These are phyloP conservation scores for Colletotrichum sansevieriae DNA, from an alignment of 2,329 filamentous ascomycete species.

Conservation along the genomic window DNA sequence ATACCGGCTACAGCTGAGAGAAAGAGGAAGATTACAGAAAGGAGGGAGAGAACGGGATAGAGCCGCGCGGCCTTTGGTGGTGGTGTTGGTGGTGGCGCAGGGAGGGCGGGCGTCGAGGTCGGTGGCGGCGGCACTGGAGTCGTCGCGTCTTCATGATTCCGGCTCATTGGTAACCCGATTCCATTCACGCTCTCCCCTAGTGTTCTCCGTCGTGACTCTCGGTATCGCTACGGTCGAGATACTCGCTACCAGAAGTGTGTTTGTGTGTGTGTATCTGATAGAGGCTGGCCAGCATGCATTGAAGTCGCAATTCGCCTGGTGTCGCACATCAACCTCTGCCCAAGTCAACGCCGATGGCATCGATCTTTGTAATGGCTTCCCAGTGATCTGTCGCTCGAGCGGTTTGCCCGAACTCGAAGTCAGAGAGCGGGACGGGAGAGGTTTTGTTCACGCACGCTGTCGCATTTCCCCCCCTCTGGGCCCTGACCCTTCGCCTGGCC, in stretches of 20 bases:
- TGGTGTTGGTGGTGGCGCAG: not conserved
- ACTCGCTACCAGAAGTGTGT: not conserved
- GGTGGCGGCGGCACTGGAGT: constrained; percentile 32
- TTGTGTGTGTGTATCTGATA: not conserved
- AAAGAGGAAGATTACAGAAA: constrained; percentile 21
- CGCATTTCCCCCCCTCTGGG: not conserved
- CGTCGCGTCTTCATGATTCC: constrained; percentile 33
- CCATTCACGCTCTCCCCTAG: constrained; percentile 14
- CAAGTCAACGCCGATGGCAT: constrained; percentile 18
- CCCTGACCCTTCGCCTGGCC: not conserved
- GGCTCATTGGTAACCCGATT: constrained; percentile 33
- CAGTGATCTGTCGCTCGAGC: not conserved
- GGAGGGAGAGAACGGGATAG: constrained; percentile 29
- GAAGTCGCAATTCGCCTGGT: not conserved
- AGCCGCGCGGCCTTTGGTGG: constrained; percentile 19
- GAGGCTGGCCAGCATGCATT: constrained; percentile 6
- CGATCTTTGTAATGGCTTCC: constrained; percentile 1
- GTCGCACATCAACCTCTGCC: constrained; percentile 10
- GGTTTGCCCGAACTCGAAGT: not conserved
- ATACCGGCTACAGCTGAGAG: constrained; percentile 29
- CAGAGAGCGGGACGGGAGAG: constrained; percentile 20
- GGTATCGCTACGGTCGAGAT: not conserved
- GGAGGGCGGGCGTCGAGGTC: not conserved
- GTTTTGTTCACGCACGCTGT: constrained; percentile 31
- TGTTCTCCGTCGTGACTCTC: not conserved